Conservation (phyloP, 2,329 filamentous ascomycete genomes). For the Lachnellula hyalina region DNA sequence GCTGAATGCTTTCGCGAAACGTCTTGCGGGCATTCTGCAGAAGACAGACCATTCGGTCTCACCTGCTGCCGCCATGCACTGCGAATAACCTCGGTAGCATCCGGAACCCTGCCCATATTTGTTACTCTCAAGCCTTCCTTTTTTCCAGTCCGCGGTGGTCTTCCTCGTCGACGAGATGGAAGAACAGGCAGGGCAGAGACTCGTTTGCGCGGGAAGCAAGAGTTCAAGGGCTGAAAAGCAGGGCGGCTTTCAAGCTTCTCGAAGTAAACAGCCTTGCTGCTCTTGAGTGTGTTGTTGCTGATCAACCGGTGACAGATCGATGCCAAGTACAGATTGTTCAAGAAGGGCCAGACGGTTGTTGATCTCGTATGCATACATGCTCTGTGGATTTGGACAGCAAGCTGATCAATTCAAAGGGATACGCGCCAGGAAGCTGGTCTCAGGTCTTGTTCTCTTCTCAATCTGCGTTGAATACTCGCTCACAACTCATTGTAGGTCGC, state of each 20-base stretch:
- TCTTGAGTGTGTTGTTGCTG: neutral
- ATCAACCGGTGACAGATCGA: constrained; percentile 58
- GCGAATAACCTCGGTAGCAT: neutral
- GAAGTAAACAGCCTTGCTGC: constrained; percentile 49
- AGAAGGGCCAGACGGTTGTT: constrained; percentile 75
- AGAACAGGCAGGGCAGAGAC: constrained; percentile 70
- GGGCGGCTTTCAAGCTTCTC: constrained; percentile 88
- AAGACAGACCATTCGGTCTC: constrained; percentile 3
- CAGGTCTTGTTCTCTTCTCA: constrained; percentile 42
- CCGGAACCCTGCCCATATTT: neutral
- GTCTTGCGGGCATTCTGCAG: constrained; percentile 15
- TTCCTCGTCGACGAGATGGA: constrained; percentile 74
- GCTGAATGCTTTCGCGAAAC: constrained; percentile 25
- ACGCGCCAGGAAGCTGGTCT: constrained; percentile 70
- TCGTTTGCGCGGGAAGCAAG: constrained; percentile 68
- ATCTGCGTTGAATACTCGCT: neutral
- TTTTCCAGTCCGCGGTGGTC: constrained; percentile 10
- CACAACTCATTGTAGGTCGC: constrained; percentile 60
- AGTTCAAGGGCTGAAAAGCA: constrained; percentile 75
- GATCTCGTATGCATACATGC: constrained; percentile 60
- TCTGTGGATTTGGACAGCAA: neutral
- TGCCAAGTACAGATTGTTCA: constrained; percentile 73
- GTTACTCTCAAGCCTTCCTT: constrained; percentile 1
- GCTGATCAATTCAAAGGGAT: constrained; percentile 49
- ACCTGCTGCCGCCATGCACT: neutral